Evolutionary conservation across 2,329 filamentous ascomycete species (phyloP), one percentile per base, ranked within the genome.

Genomic region (Colletotrichum sp.): DNA sequence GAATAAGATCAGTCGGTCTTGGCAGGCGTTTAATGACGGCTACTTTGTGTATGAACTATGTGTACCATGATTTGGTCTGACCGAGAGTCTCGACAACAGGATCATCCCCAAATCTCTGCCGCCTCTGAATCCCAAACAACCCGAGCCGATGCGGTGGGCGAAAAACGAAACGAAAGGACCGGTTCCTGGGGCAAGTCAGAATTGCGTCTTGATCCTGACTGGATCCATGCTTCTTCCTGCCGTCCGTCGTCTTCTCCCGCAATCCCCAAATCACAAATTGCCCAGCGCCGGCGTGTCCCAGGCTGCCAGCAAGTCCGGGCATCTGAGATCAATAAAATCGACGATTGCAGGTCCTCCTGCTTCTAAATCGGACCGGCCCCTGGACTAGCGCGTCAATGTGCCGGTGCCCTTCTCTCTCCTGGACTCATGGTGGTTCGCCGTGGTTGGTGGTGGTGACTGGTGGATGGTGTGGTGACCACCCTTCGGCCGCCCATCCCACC

Each of bases 351-450:
- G 28, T 39, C 25, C 39, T 48, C 39, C 48, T 75, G 73, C 62
- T 75, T 73, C 64, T 72, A 73, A 75, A 75, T 73, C 73, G 73
- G 73, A 75, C 73, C 69, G 32, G 62, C 73, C 69, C 73, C 73
- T 75, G 73, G 69, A 60, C 56, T 75, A 75, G 73, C 43, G 73
- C 64, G 39, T 75, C 69, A 72, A 75, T 67, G 73, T 75, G 62
- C 73, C 73, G 73, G 73, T 34, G 32, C 58, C 43, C 39, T 43
- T 6, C 36, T 43, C 36, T 64, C 28, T 32, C n/a, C 25, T 43
- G 25, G 36, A 43, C 16, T 43, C 36, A 43, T 48, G 39, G 18
- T 48, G 39, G 39, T n/a, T 48, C 39, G 1, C 39, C 18, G 18
- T n/a, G 18, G 18, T 48, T n/a, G 39, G 39, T 48, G 39, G 39